A percentile compares a stretch with the other conserved stretches of the same genome.
These are phyloP conservation scores for Echria macrotheca DNA, from an alignment of 495 filamentous ascomycete species.

Conservation along the genomic window DNA sequence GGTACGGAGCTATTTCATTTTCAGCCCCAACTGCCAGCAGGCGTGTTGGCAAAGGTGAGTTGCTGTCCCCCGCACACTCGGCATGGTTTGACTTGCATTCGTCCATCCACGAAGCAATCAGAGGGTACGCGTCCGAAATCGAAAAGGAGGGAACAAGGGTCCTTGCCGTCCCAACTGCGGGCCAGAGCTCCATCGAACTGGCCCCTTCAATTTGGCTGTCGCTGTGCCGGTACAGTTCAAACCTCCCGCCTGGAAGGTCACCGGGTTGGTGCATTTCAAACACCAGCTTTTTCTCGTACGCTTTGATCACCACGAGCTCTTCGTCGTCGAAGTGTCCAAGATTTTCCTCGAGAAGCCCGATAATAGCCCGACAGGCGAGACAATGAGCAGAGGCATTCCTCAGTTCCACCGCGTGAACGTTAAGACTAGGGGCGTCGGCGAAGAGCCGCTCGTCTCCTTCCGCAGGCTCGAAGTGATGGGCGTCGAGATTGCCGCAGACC, in stretches of 20 bases:
- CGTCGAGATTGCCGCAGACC: not conserved
- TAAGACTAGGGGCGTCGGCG: no score
- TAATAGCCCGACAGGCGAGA: not conserved
- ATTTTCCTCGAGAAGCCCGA: not conserved
- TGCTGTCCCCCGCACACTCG: not conserved
- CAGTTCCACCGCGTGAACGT: no score
- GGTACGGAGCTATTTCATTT: not conserved
- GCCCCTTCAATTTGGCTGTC: no score
- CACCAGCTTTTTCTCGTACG: not conserved
- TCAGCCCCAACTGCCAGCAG: not conserved
- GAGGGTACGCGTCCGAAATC: not conserved
- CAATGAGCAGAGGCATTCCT: not conserved
- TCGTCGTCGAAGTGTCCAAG: not conserved
- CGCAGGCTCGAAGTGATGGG: not conserved
- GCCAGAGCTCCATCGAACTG: not conserved
- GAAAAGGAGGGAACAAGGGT: not conserved
- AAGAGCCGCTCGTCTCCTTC: no score
- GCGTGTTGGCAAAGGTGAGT: not conserved
- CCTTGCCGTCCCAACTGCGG: not conserved
- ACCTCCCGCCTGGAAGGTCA: not conserved
- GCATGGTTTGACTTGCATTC: not conserved
- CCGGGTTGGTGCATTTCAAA: not conserved
- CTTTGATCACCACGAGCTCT: not conserved
- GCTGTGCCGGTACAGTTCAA: constrained; percentile 3
- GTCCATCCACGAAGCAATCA: not conserved